phyloP scores from a whole-genome alignment of 805 yeast genomes.

The Yamadazyma tumulicola region DNA sequence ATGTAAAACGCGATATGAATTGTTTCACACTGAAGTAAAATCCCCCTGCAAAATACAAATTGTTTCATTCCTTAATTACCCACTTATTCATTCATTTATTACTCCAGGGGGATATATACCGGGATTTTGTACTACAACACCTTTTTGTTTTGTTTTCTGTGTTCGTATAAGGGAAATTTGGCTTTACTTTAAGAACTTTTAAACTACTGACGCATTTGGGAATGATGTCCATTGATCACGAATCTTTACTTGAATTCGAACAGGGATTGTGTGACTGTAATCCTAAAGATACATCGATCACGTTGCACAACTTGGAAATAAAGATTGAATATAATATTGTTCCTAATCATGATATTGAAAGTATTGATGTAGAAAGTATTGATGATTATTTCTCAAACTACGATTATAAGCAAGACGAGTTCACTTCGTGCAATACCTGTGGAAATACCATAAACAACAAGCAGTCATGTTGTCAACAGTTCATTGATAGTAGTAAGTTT shows the following conservation, averaged over 20 bases:
- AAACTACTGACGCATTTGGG: no score
- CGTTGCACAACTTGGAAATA: slow-evolving; percentile 22
- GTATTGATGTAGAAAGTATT: slow-evolving; percentile 7
- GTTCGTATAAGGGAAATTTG: no score
- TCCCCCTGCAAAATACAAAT: no score
- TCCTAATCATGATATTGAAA: slow-evolving; percentile 5
- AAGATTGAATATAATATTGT: slow-evolving; percentile 22
- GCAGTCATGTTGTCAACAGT: slow-evolving; percentile 23
- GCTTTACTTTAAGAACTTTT: no score
- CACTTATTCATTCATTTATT: not conserved
- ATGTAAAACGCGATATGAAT: no score
- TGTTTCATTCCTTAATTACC: no score
- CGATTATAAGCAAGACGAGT: slow-evolving; percentile 25
- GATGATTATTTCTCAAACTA: slow-evolving; percentile 18
- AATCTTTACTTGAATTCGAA: slow-evolving; percentile 26
- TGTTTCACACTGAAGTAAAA: no score
- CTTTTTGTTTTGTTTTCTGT: no score
- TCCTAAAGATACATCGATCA: slow-evolving; percentile 15
- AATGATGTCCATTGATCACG: slow-evolving; percentile 3
- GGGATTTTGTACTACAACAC: no score
- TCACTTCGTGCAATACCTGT: slow-evolving; percentile 30
- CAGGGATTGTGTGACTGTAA: slow-evolving; percentile 23
- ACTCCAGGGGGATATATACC: not conserved
- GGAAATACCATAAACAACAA: slow-evolving; percentile 19
- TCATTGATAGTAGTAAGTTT: slow-evolving; percentile 15